Conservation (phyloP, 2,329 filamentous ascomycete species). For the Periconia digitata region DNA sequence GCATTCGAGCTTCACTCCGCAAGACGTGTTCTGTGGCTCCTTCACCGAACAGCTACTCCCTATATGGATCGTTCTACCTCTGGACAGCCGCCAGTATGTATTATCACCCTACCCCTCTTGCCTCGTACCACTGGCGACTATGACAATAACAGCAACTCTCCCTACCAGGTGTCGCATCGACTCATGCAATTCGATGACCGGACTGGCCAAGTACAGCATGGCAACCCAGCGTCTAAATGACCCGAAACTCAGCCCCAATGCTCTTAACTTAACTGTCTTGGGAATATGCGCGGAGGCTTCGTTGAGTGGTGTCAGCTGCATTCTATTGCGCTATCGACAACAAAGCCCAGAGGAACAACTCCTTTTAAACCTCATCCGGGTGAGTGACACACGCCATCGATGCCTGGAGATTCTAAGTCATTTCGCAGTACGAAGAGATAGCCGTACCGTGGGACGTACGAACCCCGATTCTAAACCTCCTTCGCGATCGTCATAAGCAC, state of each 20-base stretch:
- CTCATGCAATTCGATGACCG: neutral
- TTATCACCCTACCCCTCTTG: neutral
- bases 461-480: conserved; percentile 46
- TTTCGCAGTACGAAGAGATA: conserved; percentile 56
- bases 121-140: neutral
- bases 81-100: neutral
- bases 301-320: conserved; percentile 61
- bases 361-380: conserved; percentile 56
- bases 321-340: conserved; percentile 59
- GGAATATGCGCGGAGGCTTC: conserved; percentile 58
- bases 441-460: conserved; percentile 25
- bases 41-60: neutral
- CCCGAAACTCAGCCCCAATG: conserved; percentile 9
- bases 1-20: neutral
- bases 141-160: neutral
- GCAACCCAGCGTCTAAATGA: neutral
- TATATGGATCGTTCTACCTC: neutral
- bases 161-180: neutral
- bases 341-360: conserved; percentile 54
- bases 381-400: conserved; percentile 5
- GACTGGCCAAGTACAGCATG: neutral
- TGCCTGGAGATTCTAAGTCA: neutral
- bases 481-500: conserved; percentile 56
- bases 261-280: conserved; percentile 55
- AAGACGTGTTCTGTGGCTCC: neutral